These are phyloP conservation scores for Elymus sibiricus DNA, from an alignment of 176 grass and related monocot species.

Conservation along the genomic window DNA sequence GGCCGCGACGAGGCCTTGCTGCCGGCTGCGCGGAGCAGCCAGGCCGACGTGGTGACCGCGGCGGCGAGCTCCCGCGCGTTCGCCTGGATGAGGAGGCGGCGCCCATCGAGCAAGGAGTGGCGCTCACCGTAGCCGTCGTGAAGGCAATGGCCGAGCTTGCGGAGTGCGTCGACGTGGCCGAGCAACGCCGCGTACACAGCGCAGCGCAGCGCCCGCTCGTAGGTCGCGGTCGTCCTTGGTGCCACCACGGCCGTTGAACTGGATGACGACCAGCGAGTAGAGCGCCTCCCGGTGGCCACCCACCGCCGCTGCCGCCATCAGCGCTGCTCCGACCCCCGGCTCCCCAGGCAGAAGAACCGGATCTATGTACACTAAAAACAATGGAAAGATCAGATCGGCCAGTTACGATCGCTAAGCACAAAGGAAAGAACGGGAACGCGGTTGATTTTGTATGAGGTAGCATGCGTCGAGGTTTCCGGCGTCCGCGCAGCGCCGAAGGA, in stretches of 20 bases:
- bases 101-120: slow-evolving; percentile 41
- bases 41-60: neutral
- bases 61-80: slow-evolving; percentile 41
- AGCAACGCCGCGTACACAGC: slow-evolving; percentile 55
- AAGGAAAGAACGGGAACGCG: neutral
- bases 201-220: slow-evolving; percentile 48
- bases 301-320: slow-evolving; percentile 65
- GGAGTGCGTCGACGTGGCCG: slow-evolving; percentile 71
- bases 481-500: slow-evolving; percentile 54
- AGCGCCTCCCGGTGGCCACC: no score
- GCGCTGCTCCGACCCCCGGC: slow-evolving; percentile 48
- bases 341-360: slow-evolving; percentile 65
- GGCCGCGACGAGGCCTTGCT: neutral
- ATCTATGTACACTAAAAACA: slow-evolving; percentile 33
- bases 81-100: slow-evolving; percentile 42
- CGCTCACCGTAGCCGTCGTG: slow-evolving; percentile 66
- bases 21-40: neutral
- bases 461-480: slow-evolving; percentile 67
- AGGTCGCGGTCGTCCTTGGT: slow-evolving; percentile 54
- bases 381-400: neutral
- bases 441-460: slow-evolving; percentile 36
- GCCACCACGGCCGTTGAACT: no score
- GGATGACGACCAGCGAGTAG: no score
- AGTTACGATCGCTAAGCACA: neutral
- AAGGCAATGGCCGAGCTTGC: slow-evolving; percentile 76